These are phyloP conservation scores for Paramecium bursaria DNA, from an alignment of 73 alveolate genomes.

Conservation along the genomic window DNA sequence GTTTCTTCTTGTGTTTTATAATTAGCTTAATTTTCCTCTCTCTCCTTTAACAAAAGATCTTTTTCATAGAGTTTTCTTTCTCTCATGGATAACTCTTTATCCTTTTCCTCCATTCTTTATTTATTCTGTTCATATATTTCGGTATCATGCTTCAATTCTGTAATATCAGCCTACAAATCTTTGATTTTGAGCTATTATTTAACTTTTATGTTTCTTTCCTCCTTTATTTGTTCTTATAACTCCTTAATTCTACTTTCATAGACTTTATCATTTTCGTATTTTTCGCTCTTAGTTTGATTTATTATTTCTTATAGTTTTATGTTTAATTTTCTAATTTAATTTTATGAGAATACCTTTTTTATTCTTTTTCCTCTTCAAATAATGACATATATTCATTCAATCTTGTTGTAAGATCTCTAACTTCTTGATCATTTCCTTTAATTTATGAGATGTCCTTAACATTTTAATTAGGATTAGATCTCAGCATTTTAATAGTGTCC, in stretches of 20 bases:
- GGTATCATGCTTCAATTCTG: constrained; percentile 9
- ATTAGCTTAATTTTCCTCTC: background rate
- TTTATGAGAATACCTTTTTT: too few relatives aligned
- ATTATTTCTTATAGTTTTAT: constrained; percentile 34
- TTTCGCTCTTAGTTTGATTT: constrained; percentile 9
- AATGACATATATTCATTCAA: constrained; percentile 41
- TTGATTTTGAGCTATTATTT: constrained; percentile 21
- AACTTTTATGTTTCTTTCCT: constrained; percentile 1
- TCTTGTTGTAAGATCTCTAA: constrained; percentile 26
- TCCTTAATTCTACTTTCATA: constrained; percentile 57
- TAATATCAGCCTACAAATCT: constrained; percentile 13
- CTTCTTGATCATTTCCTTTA: constrained; percentile 14
- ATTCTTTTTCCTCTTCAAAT: constrained; percentile 58
- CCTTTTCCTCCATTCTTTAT: constrained; percentile 29
- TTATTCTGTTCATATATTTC: constrained; percentile 15
- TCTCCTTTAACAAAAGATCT: constrained; percentile 1
- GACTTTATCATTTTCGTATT: constrained; percentile 45
- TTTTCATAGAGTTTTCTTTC: constrained; percentile 39
- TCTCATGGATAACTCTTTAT: constrained; percentile 11
- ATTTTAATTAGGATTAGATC: background rate
- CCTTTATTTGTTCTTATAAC: constrained; percentile 12
- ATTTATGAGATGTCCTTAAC: background rate
- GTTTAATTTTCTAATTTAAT: too few relatives aligned
- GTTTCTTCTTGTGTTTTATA: constrained; percentile 31
- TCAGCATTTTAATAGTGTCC: constrained; percentile 17